Conservation (phyloP, 176 grass and related monocot species). For the Thinopyrum elongatum region DNA sequence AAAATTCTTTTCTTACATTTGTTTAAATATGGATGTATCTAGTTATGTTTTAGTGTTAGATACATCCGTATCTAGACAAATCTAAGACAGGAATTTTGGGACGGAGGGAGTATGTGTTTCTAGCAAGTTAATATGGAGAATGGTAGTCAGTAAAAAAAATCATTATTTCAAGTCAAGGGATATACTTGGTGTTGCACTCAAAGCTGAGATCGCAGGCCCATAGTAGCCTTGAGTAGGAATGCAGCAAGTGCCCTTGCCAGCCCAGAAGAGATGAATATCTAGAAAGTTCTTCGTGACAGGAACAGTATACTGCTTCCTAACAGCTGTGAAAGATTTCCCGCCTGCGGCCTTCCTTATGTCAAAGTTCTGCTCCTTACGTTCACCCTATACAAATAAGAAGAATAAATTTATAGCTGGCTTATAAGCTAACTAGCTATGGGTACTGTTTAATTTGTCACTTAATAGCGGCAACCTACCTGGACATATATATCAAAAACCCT, state of each 20-base stretch:
- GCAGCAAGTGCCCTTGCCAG: slow-evolving; percentile 95
- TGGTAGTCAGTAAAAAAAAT: background rate
- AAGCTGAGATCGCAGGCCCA: slow-evolving; percentile 64
- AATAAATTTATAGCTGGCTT: no score
- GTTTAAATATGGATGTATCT: no score
- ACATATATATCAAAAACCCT: slow-evolving; percentile 92
- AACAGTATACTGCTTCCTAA: slow-evolving; percentile 49
- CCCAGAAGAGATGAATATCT: slow-evolving; percentile 96
- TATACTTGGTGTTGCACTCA: slow-evolving; percentile 73
- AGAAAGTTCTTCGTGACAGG: slow-evolving; percentile 79
- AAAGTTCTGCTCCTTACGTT: slow-evolving; percentile 65
- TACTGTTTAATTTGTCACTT: background rate
- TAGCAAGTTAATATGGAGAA: background rate
- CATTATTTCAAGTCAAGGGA: background rate
- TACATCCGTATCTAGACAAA: no score
- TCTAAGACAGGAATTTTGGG: no score
- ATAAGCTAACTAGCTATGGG: no score
- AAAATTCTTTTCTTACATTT: no score
- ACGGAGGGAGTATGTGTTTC: no score
- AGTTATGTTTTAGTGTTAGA: no score
- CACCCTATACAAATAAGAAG: slow-evolving; percentile 38
- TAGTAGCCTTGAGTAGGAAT: slow-evolving; percentile 68
- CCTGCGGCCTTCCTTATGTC: slow-evolving; percentile 83
- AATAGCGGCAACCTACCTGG: slow-evolving; percentile 42
- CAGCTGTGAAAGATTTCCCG: slow-evolving; percentile 56